These are phyloP conservation scores for Sphaerobolus stellatus DNA, from an alignment of 1,284 basidiomycete genomes.

Conservation along the genomic window DNA sequence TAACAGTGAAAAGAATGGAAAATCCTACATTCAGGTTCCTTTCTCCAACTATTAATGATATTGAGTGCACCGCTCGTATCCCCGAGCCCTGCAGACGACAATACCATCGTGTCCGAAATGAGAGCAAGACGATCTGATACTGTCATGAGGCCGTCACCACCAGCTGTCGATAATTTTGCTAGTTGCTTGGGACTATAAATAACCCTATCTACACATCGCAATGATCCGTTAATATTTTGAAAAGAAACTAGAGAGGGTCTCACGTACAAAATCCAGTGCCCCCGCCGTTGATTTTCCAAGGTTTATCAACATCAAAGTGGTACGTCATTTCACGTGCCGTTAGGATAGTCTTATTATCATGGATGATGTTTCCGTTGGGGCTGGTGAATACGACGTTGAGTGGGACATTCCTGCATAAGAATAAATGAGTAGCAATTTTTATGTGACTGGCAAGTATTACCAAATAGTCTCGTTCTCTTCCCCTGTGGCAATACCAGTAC, in stretches of 20 bases:
- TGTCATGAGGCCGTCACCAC: constrained; percentile 27
- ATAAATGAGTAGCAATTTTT: not conserved
- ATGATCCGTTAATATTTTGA: not conserved
- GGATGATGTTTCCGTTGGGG: constrained; percentile 52
- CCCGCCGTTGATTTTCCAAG: constrained; percentile 85
- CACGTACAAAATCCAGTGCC: constrained; percentile 86
- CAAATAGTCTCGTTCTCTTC: constrained; percentile 93
- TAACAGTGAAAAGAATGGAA: not conserved
- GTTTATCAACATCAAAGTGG: constrained; percentile 65
- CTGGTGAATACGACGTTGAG: constrained; percentile 72
- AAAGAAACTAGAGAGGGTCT: not conserved
- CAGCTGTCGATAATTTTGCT: not conserved
- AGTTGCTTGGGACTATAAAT: not conserved
- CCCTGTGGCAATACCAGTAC: constrained; percentile 74
- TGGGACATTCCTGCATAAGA: constrained; percentile 66
- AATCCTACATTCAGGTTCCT: not conserved
- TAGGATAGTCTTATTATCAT: constrained; percentile 71
- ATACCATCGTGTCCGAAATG: not conserved
- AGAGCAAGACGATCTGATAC: not conserved
- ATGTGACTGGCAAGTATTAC: constrained; percentile 35
- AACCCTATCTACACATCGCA: not conserved
- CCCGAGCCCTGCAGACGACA: not conserved
- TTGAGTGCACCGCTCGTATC: not conserved
- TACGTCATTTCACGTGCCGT: constrained; percentile 69
- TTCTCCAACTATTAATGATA: not conserved